phyloP scores from a whole-genome alignment of 2,329 filamentous ascomycete species.

The Fusarium penzigii region DNA sequence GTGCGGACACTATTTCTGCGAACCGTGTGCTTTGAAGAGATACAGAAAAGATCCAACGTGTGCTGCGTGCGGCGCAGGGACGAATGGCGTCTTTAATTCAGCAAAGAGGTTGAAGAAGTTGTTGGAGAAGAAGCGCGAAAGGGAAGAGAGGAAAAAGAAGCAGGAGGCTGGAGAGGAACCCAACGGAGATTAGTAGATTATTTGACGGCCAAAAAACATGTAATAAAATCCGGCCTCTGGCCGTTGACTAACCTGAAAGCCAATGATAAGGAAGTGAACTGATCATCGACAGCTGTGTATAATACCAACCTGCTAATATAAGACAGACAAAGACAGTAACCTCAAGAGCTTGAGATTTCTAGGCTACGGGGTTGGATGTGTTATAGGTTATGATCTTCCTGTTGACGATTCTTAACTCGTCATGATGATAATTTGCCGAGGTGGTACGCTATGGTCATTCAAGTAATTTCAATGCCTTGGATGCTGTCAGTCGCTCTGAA shows the following conservation, averaged over 20 bases:
- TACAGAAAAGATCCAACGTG: conserved; percentile 88
- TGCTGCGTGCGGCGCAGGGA: conserved; percentile 81
- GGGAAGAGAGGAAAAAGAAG: conserved; percentile 55
- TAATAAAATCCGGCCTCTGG: neutral
- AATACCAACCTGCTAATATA: too few relatives aligned
- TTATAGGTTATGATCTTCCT: too few relatives aligned
- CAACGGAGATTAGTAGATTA: conserved; percentile 39
- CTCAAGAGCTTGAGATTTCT: too few relatives aligned
- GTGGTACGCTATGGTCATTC: too few relatives aligned
- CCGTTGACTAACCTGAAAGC: too few relatives aligned
- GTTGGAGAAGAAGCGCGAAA: conserved; percentile 70
- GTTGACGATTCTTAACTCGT: too few relatives aligned
- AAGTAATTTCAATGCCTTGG: too few relatives aligned
- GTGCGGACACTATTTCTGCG: conserved; percentile 96
- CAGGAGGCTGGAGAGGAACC: conserved; percentile 54
- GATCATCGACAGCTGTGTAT: too few relatives aligned
- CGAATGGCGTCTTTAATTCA: conserved; percentile 85
- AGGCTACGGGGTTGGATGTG: too few relatives aligned
- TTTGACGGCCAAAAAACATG: neutral
- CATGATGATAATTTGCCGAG: too few relatives aligned
- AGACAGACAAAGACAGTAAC: too few relatives aligned
- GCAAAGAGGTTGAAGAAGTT: conserved; percentile 82
- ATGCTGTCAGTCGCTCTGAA: too few relatives aligned
- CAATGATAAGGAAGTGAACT: neutral
- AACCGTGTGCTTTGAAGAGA: conserved; percentile 80